Evolutionary conservation across 106 monocot genomes (phyloP).

Genomic region (Ottelia alismoides): DNA sequence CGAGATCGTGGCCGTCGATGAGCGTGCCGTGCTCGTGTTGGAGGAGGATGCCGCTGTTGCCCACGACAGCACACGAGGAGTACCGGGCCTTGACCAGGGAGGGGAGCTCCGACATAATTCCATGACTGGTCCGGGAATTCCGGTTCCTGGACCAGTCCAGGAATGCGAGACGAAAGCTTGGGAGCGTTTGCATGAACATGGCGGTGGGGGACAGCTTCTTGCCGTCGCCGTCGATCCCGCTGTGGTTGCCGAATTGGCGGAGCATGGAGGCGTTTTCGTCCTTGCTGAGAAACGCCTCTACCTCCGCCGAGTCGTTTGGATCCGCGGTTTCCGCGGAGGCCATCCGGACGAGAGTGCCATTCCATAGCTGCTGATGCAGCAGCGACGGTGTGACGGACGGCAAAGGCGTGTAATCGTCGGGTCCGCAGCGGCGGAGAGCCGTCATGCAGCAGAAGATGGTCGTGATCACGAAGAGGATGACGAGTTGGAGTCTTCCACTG

Average conservation of each 20-base stretch:
- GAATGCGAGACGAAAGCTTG: slow-evolving; percentile 25
- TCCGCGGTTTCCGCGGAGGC: slow-evolving; percentile 25
- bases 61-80: slow-evolving; percentile 27
- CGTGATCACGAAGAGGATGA: slow-evolving; percentile 24
- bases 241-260: not conserved
- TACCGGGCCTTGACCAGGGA: slow-evolving; percentile 27
- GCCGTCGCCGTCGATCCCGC: not conserved
- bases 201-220: slow-evolving; percentile 1
- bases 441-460: slow-evolving; percentile 14
- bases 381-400: no score
- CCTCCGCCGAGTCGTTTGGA: slow-evolving; percentile 20
- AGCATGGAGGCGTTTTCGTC: slow-evolving; percentile 5
- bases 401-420: no score
- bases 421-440: not conserved
- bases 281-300: slow-evolving; percentile 27
- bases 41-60: no score
- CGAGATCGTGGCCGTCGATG: slow-evolving; percentile 9
- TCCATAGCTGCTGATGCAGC: not conserved
- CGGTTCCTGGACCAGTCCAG: slow-evolving; percentile 32
- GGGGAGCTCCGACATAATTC: slow-evolving; percentile 36
- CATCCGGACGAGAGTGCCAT: slow-evolving; percentile 27
- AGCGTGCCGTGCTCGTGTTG: no score
- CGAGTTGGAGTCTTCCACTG: slow-evolving; percentile 20
- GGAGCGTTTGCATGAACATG: slow-evolving; percentile 6
- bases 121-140: slow-evolving; percentile 22